Evolutionary conservation across 2,329 filamentous ascomycete species (phyloP).

Genomic region (Claviceps cyperi): DNA sequence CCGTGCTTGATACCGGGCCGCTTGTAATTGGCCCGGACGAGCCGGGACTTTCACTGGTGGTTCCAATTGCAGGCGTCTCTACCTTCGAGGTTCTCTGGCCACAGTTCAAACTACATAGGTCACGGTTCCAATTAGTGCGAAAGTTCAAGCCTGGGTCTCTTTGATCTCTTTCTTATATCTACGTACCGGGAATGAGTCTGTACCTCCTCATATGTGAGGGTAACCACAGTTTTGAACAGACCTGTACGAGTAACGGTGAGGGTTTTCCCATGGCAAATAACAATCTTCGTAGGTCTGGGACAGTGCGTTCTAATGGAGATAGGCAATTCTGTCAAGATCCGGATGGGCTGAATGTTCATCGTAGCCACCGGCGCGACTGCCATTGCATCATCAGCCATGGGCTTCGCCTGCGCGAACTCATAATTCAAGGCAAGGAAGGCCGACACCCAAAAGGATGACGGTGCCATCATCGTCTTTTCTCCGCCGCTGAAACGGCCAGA

Average conservation of each 20-base stretch:
- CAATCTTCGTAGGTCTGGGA: not conserved
- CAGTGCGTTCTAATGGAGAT: constrained; percentile 1
- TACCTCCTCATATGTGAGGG: constrained; percentile 1
- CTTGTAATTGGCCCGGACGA: too few relatives aligned
- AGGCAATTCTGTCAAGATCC: constrained; percentile 1
- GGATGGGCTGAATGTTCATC: constrained; percentile 1
- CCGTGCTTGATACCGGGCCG: too few relatives aligned
- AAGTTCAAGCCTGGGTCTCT: not conserved
- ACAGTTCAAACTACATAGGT: not conserved
- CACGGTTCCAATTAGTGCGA: not conserved
- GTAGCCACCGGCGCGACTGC: not conserved
- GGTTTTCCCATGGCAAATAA: constrained; percentile 2
- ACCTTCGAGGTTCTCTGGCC: not conserved
- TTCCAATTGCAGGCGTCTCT: too few relatives aligned
- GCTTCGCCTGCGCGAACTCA: not conserved
- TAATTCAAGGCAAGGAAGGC: constrained; percentile 1
- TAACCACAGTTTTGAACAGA: not conserved
- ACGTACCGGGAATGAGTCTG: constrained; percentile 1
- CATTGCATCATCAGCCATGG: not conserved
- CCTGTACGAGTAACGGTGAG: not conserved
- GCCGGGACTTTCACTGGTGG: too few relatives aligned
- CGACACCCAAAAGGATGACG: not conserved
- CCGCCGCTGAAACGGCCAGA: not conserved
- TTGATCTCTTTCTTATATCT: not conserved
- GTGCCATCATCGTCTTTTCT: not conserved